phyloP scores from a whole-genome alignment of 2,329 filamentous ascomycete genomes.

The Leptosphaerulina australis region DNA sequence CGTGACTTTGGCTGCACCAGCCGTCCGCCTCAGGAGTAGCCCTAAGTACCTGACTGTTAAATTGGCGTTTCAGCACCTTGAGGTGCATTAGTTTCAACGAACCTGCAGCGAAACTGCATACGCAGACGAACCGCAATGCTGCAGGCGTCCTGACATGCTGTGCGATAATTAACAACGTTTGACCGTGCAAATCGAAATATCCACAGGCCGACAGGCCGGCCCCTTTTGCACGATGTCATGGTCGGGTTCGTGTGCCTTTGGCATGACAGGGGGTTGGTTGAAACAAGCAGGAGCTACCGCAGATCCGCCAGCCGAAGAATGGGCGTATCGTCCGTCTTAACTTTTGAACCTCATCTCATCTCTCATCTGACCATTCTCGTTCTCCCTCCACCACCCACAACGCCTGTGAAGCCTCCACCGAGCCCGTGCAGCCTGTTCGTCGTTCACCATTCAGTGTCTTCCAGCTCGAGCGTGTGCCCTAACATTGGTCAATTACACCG shows the following conservation, averaged over 20 bases:
- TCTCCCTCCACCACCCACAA: conserved; percentile 3
- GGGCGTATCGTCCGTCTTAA: conserved; percentile 6
- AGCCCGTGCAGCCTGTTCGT: conserved; percentile 4
- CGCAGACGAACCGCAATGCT: not conserved
- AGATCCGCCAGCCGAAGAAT: conserved; percentile 11
- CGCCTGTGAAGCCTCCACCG: conserved; percentile 6
- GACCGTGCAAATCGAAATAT: conserved; percentile 13
- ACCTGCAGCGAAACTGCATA: conserved; percentile 10
- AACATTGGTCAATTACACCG: conserved; percentile 11
- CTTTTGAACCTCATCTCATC: conserved; percentile 17
- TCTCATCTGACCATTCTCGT: conserved; percentile 4
- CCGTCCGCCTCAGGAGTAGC: conserved; percentile 9
- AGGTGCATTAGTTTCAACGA: conserved; percentile 15
- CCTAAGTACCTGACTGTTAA: conserved; percentile 7
- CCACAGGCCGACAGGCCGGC: not conserved
- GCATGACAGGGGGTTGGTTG: conserved; percentile 14
- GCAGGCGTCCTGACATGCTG: conserved; percentile 15
- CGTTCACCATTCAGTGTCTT: not conserved
- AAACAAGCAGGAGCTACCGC: conserved; percentile 26
- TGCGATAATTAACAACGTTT: conserved; percentile 7
- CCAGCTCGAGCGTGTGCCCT: conserved; percentile 4
- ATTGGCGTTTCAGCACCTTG: conserved; percentile 14
- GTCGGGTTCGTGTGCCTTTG: conserved; percentile 1
- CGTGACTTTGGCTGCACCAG: conserved; percentile 1
- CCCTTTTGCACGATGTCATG: conserved; percentile 15